These are phyloP conservation scores for Sporothrix phasma DNA, from an alignment of 2,329 filamentous ascomycete species.

Conservation along the genomic window DNA sequence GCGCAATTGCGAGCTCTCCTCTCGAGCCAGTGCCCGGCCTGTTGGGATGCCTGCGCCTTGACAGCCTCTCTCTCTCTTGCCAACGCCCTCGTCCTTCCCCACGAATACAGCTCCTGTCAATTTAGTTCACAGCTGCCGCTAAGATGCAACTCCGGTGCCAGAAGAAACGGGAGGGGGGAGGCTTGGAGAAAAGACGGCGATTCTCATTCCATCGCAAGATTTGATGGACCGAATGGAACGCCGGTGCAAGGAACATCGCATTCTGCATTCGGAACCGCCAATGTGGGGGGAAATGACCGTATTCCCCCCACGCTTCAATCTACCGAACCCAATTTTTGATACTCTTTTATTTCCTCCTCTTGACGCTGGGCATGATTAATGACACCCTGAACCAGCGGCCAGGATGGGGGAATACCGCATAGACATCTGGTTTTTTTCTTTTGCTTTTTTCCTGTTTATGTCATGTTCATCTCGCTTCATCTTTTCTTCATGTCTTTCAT, in stretches of 20 bases:
- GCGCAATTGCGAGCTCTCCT: background rate
- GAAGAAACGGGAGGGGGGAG: background rate
- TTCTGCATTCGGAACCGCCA: background rate
- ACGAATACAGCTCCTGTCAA: background rate
- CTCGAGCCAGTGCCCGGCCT: background rate
- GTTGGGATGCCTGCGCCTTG: background rate
- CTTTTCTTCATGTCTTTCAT: conserved; percentile 2
- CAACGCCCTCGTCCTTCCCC: background rate
- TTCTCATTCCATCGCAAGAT: background rate
- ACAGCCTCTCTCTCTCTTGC: background rate
- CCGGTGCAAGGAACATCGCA: background rate
- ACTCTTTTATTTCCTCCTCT: conserved; percentile 12
- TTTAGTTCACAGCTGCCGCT: background rate
- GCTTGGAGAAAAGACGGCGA: background rate
- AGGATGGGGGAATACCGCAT: conserved; percentile 11
- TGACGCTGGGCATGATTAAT: conserved; percentile 22
- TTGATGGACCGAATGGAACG: background rate
- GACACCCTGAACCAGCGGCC: conserved; percentile 20
- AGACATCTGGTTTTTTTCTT: conserved; percentile 10
- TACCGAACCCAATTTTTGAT: background rate
- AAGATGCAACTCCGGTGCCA: background rate
- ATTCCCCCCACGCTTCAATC: background rate
- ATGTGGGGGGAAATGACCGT: background rate
- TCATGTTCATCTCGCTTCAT: background rate
- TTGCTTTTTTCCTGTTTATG: conserved; percentile 1